Base-by-base conservation (phyloP, 1,284 basidiomycete species). In the Kwoniella shivajii region DNA sequence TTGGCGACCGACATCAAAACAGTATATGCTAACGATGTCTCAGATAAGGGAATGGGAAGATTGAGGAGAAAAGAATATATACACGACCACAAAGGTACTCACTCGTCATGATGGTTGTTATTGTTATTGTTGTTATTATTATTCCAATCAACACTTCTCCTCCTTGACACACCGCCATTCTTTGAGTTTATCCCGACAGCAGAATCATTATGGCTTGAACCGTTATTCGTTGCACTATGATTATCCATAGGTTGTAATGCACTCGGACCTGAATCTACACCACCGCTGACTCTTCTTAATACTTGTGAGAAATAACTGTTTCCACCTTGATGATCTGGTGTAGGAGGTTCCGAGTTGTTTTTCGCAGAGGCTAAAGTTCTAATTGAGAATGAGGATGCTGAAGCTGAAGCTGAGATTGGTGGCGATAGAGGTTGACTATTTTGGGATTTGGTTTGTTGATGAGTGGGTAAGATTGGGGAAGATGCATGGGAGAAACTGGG, bases 321-420 rank as follows among this genome's bases (percentile, higher is more conserved):
- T 9, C 39, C 41, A 11, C 27, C 39, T 33, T 48, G 36, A 31
- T 45, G 46, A 10, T 57, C 48, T 14, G 55, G 47, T 9, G 33
- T 41, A 13, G 36, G 34, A 16, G 47, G 45, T 36, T 27, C 31
- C 41, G 51, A 29, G 46, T 42, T 43, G 16, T 31, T 51, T 26
- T 39, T 37, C 22, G 33, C 30, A 6, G 53, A 41, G 9, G 27
- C 18, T 13, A 7, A 11, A 31, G 48, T 55, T 34, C 50, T 49
- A 38, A 56, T 42, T 9, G 69, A 63, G 49, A 68, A 65, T 7
- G 63, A 65, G 2, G 69, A 68, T 5, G 68, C 42, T 20, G 51
- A 45, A 6, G 48, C 65, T 7, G 59, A 57, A n/a, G 71, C 61
- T 10, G 66, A 68, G 39, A 62, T 34, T 29, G 51, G 33, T 24